phyloP scores from a whole-genome alignment of 2,329 filamentous ascomycete genomes.

The Fusarium sublunatum region DNA sequence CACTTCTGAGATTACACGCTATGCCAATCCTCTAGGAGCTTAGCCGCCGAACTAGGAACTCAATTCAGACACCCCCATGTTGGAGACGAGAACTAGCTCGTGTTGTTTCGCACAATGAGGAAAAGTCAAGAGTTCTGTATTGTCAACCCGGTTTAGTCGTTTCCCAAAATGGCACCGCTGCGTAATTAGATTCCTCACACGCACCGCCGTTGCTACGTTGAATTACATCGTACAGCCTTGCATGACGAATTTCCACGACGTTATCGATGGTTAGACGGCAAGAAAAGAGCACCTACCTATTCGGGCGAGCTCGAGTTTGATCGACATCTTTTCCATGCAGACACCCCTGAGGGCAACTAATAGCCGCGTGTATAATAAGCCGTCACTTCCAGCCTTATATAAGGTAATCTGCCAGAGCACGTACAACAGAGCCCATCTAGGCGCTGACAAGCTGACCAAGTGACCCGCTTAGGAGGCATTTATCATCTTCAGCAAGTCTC shows the following conservation, averaged over 20 bases:
- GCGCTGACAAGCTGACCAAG: background rate
- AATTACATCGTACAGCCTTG: slow-evolving; percentile 31
- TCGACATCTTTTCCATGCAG: slow-evolving; percentile 9
- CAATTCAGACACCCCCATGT: slow-evolving; percentile 32
- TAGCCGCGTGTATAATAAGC: slow-evolving; percentile 11
- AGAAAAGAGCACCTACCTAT: slow-evolving; percentile 22
- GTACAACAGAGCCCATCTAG: background rate
- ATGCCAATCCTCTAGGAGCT: slow-evolving; percentile 16
- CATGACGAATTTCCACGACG: slow-evolving; percentile 22
- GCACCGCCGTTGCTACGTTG: slow-evolving; percentile 7
- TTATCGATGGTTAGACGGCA: background rate
- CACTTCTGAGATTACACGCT: background rate
- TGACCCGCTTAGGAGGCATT: slow-evolving; percentile 8
- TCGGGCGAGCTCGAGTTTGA: slow-evolving; percentile 20
- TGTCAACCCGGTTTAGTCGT: slow-evolving; percentile 30
- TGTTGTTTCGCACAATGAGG: slow-evolving; percentile 27
- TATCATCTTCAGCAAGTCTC: background rate
- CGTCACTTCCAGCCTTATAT: slow-evolving; percentile 9
- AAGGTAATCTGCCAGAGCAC: background rate
- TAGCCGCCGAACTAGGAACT: slow-evolving; percentile 23
- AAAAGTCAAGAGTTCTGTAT: slow-evolving; percentile 17
- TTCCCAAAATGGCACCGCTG: slow-evolving; percentile 34
- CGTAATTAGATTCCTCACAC: slow-evolving; percentile 5
- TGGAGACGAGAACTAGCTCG: slow-evolving; percentile 18
- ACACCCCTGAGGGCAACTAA: slow-evolving; percentile 11